Evolutionary conservation across 2,329 filamentous ascomycete species (phyloP), one percentile per base, ranked within the genome.

Genomic region (Pseudocercospora cruenta): DNA sequence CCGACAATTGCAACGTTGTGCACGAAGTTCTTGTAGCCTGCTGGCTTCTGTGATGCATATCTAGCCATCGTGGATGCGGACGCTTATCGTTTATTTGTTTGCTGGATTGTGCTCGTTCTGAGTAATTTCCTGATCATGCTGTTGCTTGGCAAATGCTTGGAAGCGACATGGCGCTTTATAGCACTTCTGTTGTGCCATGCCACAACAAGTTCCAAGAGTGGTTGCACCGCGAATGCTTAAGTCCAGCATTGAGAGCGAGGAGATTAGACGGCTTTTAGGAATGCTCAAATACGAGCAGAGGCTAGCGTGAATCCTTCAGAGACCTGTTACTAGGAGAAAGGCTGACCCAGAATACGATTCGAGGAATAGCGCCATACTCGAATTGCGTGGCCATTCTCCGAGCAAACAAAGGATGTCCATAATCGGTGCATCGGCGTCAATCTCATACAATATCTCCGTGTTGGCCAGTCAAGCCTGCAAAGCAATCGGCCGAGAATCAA

Each of bases 1-100:
- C 79, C 80, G 31, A 81, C 76, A 51, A 82, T 74, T 22, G 79
- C 79, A 43, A 81, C 71, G 33, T 75, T 79, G 36, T 75, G 69
- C 54, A 81, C 68, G 49, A 70, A 67, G 58, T 75, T 64, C 22
- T 59, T 39, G 61, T 54, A 64, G 55, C 62, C 62, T 24, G 24
- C 39, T 6, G 55, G 62, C 43, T 64, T 55, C 16, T 60, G 24
- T 8, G 58, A 39, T 26, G 62, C 55, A 19, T 53, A 45, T 60
- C 26, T 45, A 28, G 53, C 53, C 54, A 63, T 63, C 36, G 51
- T 54, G 51, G 16, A 36, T 33, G 31, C n/a, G 5, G n/a, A 58
- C 10, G 21, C 24, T 33, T 16, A 7, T 39, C 22, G 19, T 24
- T 54, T 7, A 9, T 24, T 1, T 16, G 21, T 24, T 24, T 28